A percentile compares a stretch with the other conserved stretches of the same genome.
These are phyloP conservation scores for Ashbya aceris DNA, from an alignment of 1,139 yeast species.

Conservation along the genomic window DNA sequence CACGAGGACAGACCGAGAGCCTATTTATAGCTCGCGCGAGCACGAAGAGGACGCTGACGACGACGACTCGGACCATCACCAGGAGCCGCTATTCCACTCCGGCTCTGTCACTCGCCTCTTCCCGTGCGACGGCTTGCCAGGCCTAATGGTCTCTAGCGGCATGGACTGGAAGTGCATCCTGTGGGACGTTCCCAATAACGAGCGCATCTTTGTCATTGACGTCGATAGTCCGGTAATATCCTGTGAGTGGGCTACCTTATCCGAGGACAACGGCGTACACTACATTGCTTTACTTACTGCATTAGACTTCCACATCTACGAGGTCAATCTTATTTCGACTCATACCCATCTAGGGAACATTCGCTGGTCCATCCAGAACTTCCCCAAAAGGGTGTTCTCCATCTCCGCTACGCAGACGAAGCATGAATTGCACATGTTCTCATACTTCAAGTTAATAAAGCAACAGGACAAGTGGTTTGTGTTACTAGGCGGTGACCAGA, in stretches of 20 bases:
- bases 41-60: background rate
- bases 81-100: constrained; percentile 11
- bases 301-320: constrained; percentile 4
- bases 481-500: constrained; percentile 2
- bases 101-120: constrained; percentile 13
- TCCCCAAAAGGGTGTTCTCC: constrained; percentile 1
- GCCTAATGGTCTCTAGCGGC: constrained; percentile 15
- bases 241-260: constrained; percentile 11
- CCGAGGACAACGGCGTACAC: constrained; percentile 5
- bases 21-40: background rate
- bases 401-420: background rate
- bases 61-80: background rate
- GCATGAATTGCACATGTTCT: background rate
- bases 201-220: constrained; percentile 12
- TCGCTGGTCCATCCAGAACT: constrained; percentile 2
- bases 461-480: constrained; percentile 2
- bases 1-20: background rate
- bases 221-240: constrained; percentile 14
- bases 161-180: constrained; percentile 21
- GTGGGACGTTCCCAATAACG: constrained; percentile 18
- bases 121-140: constrained; percentile 6
- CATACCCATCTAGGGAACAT: constrained; percentile 1
- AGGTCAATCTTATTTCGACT: constrained; percentile 3
- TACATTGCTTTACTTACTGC: constrained; percentile 12
- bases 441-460: constrained; percentile 1